Evolutionary conservation across 2,329 filamentous ascomycete species (phyloP).

Genomic region (Colletotrichum liriopes): DNA sequence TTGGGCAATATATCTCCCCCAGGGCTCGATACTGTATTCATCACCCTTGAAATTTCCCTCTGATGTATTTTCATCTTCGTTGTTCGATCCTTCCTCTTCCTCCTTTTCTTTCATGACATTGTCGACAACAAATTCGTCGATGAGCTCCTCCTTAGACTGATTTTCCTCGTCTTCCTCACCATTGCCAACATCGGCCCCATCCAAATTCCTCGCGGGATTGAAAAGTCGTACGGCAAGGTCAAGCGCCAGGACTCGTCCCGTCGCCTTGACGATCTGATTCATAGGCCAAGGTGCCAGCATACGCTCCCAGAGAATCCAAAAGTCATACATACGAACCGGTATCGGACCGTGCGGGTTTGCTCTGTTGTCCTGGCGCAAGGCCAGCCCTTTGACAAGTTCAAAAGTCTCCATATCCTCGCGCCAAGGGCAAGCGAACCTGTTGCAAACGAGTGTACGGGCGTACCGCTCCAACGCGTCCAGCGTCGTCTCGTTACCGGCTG

Average conservation of each 20-base stretch:
- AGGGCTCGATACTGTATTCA: not conserved
- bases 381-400: slow-evolving; percentile 1
- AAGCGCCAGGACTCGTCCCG: slow-evolving; percentile 18
- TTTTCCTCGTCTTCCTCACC: rapidly evolving
- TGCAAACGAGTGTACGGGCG: slow-evolving; percentile 15
- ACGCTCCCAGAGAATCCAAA: slow-evolving; percentile 25
- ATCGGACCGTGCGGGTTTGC: slow-evolving; percentile 27
- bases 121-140: not conserved
- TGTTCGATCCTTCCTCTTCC: not conserved
- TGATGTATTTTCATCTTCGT: not conserved
- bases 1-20: slow-evolving; percentile 2
- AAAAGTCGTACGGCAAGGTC: slow-evolving; percentile 21
- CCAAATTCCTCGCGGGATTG: not conserved
- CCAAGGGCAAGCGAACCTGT: slow-evolving; percentile 15
- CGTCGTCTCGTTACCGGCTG: not conserved
- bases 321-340: not conserved
- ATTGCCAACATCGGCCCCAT: not conserved
- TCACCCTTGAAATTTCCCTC: not conserved
- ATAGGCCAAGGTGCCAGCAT: slow-evolving; percentile 27
- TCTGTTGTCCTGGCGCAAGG: not conserved
- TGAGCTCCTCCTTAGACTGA: not conserved
- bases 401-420: slow-evolving; percentile 11
- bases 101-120: not conserved
- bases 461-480: slow-evolving; percentile 22
- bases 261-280: slow-evolving; percentile 25